These are phyloP conservation scores for Penicillium olsonii DNA, from an alignment of 2,329 filamentous ascomycete genomes.

Conservation along the genomic window DNA sequence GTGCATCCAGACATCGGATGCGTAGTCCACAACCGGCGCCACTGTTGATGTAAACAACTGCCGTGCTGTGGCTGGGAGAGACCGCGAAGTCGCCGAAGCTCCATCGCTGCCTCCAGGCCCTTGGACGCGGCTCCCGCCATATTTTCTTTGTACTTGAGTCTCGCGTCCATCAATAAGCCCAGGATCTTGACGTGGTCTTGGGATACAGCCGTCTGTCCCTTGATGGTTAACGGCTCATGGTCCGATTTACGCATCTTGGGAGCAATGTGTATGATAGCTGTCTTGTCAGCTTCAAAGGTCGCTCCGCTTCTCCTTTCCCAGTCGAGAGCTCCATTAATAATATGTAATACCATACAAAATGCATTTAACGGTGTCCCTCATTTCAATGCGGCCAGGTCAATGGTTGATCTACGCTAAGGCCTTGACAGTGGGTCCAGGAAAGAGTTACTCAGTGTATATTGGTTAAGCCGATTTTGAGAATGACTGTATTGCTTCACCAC, in stretches of 20 bases:
- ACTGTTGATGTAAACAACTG: slow-evolving; percentile 23
- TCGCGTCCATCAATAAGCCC: slow-evolving; percentile 18
- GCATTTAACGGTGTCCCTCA: too few relatives aligned
- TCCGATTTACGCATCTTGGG: neutral
- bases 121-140: slow-evolving; percentile 23
- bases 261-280: slow-evolving; percentile 3
- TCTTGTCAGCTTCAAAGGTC: slow-evolving; percentile 34
- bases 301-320: slow-evolving; percentile 32
- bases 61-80: slow-evolving; percentile 17
- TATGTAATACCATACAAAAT: neutral
- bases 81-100: slow-evolving; percentile 6
- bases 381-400: too few relatives aligned
- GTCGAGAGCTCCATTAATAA: slow-evolving; percentile 15
- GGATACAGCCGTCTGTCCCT: neutral
- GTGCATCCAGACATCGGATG: slow-evolving; percentile 25
- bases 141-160: slow-evolving; percentile 27
- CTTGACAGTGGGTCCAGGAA: too few relatives aligned
- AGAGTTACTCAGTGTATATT: too few relatives aligned
- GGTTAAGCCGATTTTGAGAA: too few relatives aligned
- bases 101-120: slow-evolving; percentile 19
- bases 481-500: neutral
- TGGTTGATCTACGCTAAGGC: too few relatives aligned
- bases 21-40: slow-evolving; percentile 26
- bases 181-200: neutral
- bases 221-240: neutral